A percentile compares a stretch with the other conserved stretches of the same genome.
These are phyloP conservation scores for Protomyces pachydermus DNA, from an alignment of 1,139 yeast genomes.

Conservation along the genomic window DNA sequence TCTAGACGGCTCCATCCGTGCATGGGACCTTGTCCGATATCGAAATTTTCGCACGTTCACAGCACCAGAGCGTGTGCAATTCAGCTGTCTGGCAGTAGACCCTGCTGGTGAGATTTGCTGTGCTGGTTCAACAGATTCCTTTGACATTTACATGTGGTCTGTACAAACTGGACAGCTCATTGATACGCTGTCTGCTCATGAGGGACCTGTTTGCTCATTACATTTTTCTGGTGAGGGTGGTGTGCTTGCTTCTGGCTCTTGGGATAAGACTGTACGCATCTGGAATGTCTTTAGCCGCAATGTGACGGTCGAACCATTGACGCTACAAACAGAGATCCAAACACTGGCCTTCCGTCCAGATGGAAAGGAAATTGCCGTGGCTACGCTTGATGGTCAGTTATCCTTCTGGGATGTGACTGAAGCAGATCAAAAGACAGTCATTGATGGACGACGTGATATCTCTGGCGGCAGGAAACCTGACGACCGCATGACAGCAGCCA, in stretches of 20 bases:
- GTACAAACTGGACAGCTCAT: slow-evolving; percentile 91
- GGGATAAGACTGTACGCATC: slow-evolving; percentile 91
- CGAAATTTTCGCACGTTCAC: slow-evolving; percentile 93
- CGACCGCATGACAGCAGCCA: slow-evolving; percentile 75
- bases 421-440: slow-evolving; percentile 73
- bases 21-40: slow-evolving; percentile 90
- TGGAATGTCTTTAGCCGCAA: slow-evolving; percentile 84
- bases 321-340: slow-evolving; percentile 78
- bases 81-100: slow-evolving; percentile 85
- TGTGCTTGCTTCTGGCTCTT: slow-evolving; percentile 81
- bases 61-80: slow-evolving; percentile 81
- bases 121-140: slow-evolving; percentile 88
- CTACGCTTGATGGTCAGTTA: slow-evolving; percentile 85
- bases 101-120: slow-evolving; percentile 96
- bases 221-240: slow-evolving; percentile 79
- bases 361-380: slow-evolving; percentile 80
- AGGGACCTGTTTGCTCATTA: slow-evolving; percentile 87
- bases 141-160: slow-evolving; percentile 92
- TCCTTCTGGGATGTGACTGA: slow-evolving; percentile 75
- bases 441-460: slow-evolving; percentile 83
- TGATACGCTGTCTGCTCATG: slow-evolving; percentile 86
- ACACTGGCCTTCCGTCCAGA: slow-evolving; percentile 84
- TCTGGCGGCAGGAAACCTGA: slow-evolving; percentile 78
- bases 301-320: slow-evolving; percentile 85
- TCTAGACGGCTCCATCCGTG: slow-evolving; percentile 92